Evolutionary conservation across 2,329 filamentous ascomycete genomes (phyloP).

Genomic region (Microsporum canis): DNA sequence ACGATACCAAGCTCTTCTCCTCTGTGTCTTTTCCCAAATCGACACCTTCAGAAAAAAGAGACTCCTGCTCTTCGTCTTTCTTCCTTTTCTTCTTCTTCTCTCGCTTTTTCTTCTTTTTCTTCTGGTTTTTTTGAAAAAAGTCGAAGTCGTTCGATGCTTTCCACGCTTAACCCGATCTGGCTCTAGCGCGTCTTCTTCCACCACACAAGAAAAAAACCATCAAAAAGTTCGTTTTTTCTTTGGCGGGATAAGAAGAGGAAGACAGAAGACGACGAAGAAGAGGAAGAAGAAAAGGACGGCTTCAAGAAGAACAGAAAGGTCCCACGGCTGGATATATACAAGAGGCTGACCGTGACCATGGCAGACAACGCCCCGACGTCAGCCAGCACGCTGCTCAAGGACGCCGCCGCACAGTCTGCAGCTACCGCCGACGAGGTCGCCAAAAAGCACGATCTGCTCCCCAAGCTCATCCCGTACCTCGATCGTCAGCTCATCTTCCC

Average conservation of each 20-base stretch:
- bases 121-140: background rate
- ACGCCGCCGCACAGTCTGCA: slow-evolving; percentile 36
- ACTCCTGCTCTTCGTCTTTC: background rate
- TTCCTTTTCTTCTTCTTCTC: background rate
- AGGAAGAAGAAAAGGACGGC: background rate
- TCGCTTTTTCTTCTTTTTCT: background rate
- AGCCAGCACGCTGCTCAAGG: slow-evolving; percentile 40
- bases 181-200: slow-evolving; percentile 6
- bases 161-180: slow-evolving; percentile 2
- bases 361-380: slow-evolving; percentile 40
- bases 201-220: slow-evolving; percentile 5
- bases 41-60: background rate
- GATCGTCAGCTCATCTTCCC: slow-evolving; percentile 96
- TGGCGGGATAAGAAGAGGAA: background rate
- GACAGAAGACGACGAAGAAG: background rate
- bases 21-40: background rate
- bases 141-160: background rate
- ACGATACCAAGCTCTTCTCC: background rate
- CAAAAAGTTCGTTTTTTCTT: background rate
- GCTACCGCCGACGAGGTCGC: slow-evolving; percentile 44
- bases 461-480: slow-evolving; percentile 80
- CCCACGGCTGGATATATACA: background rate
- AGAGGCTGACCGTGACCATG: slow-evolving; percentile 32
- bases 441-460: slow-evolving; percentile 68
- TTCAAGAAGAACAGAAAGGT: background rate